Evolutionary conservation across 2,329 filamentous ascomycete species (phyloP).

Genomic region (Simplicillium sp.): DNA sequence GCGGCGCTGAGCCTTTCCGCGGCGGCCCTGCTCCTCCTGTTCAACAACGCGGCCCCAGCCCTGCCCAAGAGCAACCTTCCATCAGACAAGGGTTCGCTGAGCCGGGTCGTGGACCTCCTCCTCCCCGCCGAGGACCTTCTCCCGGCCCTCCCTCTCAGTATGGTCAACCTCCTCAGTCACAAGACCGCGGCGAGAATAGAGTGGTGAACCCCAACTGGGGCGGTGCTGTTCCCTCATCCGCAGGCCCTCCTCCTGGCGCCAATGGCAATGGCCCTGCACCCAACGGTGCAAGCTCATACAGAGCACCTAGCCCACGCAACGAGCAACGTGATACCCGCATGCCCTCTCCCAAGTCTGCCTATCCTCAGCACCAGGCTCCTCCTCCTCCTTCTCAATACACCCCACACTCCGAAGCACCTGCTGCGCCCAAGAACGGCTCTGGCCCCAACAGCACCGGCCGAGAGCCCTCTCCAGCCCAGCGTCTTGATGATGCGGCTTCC

Average conservation of each 20-base stretch:
- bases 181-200: slow-evolving; percentile 30
- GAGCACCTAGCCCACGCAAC: slow-evolving; percentile 64
- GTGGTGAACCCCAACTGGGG: slow-evolving; percentile 51
- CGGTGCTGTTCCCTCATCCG: slow-evolving; percentile 38
- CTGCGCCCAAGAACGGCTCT: slow-evolving; percentile 49
- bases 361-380: slow-evolving; percentile 58
- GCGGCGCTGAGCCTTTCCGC: slow-evolving; percentile 50
- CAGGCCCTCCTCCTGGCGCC: slow-evolving; percentile 26
- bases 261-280: slow-evolving; percentile 27
- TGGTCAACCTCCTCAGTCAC: slow-evolving; percentile 39
- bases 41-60: slow-evolving; percentile 64
- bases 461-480: slow-evolving; percentile 38
- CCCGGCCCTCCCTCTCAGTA: slow-evolving; percentile 39
- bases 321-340: slow-evolving; percentile 69
- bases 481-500: slow-evolving; percentile 61
- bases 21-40: slow-evolving; percentile 57
- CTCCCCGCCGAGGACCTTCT: slow-evolving; percentile 40
- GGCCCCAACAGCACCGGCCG: slow-evolving; percentile 10
- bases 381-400: slow-evolving; percentile 44
- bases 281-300: slow-evolving; percentile 60
- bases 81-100: slow-evolving; percentile 2
- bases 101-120: slow-evolving; percentile 14
- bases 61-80: slow-evolving; percentile 49
- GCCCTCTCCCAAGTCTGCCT: slow-evolving; percentile 83
- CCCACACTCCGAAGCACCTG: slow-evolving; percentile 56